These are phyloP conservation scores for Sporothrix brunneoviolacea DNA, from an alignment of 2,329 filamentous ascomycete species.

Conservation along the genomic window DNA sequence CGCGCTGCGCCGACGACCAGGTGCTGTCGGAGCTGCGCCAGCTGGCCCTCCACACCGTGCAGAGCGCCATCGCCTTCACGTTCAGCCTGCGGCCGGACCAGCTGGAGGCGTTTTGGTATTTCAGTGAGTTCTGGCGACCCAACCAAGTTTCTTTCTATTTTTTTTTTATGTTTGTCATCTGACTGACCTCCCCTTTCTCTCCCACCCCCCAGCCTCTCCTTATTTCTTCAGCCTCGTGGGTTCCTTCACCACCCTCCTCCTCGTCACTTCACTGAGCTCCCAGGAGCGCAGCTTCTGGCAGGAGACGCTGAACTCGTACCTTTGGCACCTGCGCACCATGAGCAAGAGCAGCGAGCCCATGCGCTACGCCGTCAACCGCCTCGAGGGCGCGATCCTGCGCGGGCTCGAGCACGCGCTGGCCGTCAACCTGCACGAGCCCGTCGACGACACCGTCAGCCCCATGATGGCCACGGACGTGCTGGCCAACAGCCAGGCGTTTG, in stretches of 20 bases:
- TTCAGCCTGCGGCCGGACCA: conserved; percentile 10
- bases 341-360: conserved; percentile 32
- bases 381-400: conserved; percentile 32
- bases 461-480: conserved; percentile 23
- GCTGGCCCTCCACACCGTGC: conserved; percentile 26
- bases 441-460: conserved; percentile 25
- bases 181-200: not conserved
- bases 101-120: conserved; percentile 25
- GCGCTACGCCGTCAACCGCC: conserved; percentile 31
- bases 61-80: conserved; percentile 16
- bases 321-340: conserved; percentile 30
- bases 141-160: no score
- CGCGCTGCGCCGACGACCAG: conserved; percentile 24
- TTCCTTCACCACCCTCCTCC: conserved; percentile 33
- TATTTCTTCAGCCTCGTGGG: conserved; percentile 34
- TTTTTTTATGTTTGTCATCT: no score
- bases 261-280: conserved; percentile 28
- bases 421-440: conserved; percentile 28
- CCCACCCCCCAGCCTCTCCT: conserved; percentile 21
- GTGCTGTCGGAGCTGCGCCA: conserved; percentile 27
- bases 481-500: conserved; percentile 17
- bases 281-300: conserved; percentile 28
- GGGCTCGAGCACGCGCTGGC: conserved; percentile 31
- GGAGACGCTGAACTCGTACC: conserved; percentile 29
- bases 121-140: not conserved